phyloP scores from a whole-genome alignment of 1,139 yeast genomes.

The Saccharomyces hybrid region DNA sequence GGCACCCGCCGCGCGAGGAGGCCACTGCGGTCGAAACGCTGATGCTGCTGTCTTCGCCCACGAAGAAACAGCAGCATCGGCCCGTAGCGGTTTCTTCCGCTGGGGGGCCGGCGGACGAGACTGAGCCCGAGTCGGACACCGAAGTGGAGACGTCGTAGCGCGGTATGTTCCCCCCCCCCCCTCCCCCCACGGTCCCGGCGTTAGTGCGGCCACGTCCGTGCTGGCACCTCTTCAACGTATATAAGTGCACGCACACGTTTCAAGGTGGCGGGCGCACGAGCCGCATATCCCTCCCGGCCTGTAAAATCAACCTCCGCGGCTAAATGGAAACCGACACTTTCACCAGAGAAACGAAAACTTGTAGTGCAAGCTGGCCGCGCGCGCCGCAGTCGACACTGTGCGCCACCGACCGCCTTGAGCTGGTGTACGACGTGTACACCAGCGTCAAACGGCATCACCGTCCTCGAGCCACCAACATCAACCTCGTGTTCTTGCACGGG shows the following conservation, averaged over 20 bases:
- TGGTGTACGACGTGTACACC: constrained; percentile 33
- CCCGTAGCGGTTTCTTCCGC: background rate
- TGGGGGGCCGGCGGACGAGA: background rate
- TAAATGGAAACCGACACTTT: constrained; percentile 4
- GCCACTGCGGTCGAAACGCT: constrained; percentile 34
- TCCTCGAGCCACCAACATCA: constrained; percentile 29
- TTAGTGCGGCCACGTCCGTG: background rate
- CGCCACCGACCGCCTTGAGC: constrained; percentile 23
- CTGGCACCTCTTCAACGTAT: background rate
- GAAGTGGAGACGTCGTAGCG: constrained; percentile 2
- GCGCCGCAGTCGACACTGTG: constrained; percentile 13
- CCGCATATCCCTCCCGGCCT: background rate
- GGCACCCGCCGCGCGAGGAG: constrained; percentile 11
- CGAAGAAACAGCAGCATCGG: constrained; percentile 17
- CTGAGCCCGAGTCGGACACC: background rate
- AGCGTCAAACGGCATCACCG: constrained; percentile 4
- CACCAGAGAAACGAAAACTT: constrained; percentile 14
- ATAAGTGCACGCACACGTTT: background rate
- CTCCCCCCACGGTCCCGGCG: background rate
- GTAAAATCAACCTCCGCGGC: constrained; percentile 1
- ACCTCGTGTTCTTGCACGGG: constrained; percentile 59
- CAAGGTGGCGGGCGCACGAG: background rate
- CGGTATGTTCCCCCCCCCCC: background rate
- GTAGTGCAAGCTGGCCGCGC: constrained; percentile 16
- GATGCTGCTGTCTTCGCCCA: constrained; percentile 41